Evolutionary conservation across 1,139 yeast species (phyloP).

Genomic region (Geotrichum bryndzae): DNA sequence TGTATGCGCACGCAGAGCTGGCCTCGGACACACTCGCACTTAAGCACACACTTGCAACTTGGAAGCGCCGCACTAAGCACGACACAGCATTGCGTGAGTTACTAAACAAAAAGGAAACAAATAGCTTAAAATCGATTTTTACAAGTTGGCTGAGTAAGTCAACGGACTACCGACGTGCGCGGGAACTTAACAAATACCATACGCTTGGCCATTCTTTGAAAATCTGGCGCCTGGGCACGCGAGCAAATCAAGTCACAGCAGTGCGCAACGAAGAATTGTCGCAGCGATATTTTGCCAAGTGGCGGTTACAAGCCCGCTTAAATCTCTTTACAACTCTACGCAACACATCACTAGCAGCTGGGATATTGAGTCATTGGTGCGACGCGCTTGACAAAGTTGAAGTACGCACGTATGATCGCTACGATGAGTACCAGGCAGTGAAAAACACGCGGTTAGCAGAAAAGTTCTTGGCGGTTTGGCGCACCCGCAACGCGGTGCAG

Average conservation of each 20-base stretch:
- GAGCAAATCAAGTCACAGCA: neutral
- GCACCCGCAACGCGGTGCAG: neutral
- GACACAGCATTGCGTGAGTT: neutral
- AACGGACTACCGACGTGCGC: conserved; percentile 6
- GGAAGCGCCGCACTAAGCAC: conserved; percentile 8
- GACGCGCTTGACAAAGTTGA: neutral
- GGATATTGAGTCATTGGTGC: conserved; percentile 8
- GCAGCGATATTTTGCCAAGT: neutral
- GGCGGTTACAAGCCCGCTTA: conserved; percentile 6
- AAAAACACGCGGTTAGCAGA: neutral
- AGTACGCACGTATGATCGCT: neutral
- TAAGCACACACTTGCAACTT: neutral
- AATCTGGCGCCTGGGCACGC: conserved; percentile 7
- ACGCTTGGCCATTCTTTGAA: conserved; percentile 3
- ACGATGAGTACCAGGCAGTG: neutral
- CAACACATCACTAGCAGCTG: conserved; percentile 8
- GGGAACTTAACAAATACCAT: conserved; percentile 8
- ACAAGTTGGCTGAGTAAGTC: conserved; percentile 4
- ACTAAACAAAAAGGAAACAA: neutral
- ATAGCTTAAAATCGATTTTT: neutral
- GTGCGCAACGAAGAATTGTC: conserved; percentile 4
- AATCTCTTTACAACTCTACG: neutral
- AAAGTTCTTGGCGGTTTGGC: conserved; percentile 1
- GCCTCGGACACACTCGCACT: neutral
- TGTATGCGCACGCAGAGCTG: neutral